Percentiles rank a stretch among this genome's conserved stretches.
Conservation (phyloP, 2,329 filamentous ascomycete genomes). For the Aspergillus japonicus region DNA sequence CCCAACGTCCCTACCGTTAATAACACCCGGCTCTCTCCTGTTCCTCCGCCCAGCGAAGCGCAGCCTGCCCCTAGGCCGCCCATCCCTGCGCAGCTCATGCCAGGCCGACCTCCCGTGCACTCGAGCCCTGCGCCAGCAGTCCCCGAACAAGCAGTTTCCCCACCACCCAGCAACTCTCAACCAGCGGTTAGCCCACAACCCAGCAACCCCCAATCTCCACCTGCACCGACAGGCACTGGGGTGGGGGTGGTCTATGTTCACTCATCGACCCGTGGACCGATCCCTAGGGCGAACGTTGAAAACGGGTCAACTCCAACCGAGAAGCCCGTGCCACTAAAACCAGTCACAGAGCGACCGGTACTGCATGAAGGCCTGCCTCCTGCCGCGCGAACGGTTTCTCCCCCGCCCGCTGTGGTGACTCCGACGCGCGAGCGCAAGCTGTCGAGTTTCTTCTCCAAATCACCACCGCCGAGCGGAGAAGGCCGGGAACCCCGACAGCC, state of each 20-base stretch:
- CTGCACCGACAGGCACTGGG: slow-evolving; percentile 14
- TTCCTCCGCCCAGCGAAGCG: background rate
- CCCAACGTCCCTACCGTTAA: background rate
- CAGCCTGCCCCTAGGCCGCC: background rate
- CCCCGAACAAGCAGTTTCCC: background rate
- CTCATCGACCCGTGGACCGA: slow-evolving; percentile 34
- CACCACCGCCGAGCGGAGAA: slow-evolving; percentile 61
- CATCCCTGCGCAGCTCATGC: background rate
- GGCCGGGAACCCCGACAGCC: slow-evolving; percentile 66
- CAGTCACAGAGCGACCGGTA: slow-evolving; percentile 6
- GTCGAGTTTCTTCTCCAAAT: slow-evolving; percentile 65
- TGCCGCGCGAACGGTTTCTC: slow-evolving; percentile 35
- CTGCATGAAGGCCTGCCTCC: slow-evolving; percentile 47
- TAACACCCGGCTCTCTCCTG: slow-evolving; percentile 2
- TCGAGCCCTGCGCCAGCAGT: background rate
- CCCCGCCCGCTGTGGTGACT: slow-evolving; percentile 48
- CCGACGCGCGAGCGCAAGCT: slow-evolving; percentile 67
- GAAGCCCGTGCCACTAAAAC: background rate
- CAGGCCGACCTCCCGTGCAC: background rate
- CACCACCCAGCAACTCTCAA: background rate
- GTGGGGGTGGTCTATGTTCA: slow-evolving; percentile 29
- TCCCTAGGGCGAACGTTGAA: slow-evolving; percentile 24
- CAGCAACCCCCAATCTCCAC: background rate
- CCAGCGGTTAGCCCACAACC: too few species aligned
- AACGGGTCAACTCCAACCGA: background rate